A percentile compares a stretch with the other conserved stretches of the same genome.
phyloP scores from a whole-genome alignment of 768 basidiomycete genomes.

The Tylopilus sp. region DNA sequence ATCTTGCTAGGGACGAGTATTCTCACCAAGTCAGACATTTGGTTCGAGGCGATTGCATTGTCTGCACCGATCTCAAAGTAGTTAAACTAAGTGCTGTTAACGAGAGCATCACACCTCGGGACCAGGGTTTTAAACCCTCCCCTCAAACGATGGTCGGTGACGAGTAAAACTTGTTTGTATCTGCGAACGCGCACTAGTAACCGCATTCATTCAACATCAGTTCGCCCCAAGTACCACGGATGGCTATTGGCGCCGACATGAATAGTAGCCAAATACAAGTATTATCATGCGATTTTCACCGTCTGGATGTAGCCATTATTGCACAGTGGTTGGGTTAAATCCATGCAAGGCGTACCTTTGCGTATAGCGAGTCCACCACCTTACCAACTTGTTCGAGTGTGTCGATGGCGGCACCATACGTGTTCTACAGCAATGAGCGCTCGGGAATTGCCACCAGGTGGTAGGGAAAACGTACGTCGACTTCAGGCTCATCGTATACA shows the following conservation, averaged over 20 bases:
- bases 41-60: no score
- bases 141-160: no score
- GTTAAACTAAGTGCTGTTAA: no score
- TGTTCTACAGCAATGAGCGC: conserved; percentile 50
- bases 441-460: conserved; percentile 2
- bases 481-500: conserved; percentile 84
- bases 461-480: conserved; percentile 60
- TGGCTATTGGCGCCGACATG: background rate
- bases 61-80: no score
- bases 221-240: no score
- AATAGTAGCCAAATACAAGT: background rate
- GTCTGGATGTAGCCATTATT: conserved; percentile 28
- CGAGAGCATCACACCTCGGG: no score
- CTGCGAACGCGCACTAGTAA: no score
- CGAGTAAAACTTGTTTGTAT: no score
- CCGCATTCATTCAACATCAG: background rate
- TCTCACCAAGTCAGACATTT: no score
- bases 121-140: no score
- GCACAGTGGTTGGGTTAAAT: background rate
- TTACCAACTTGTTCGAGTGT: conserved; percentile 89
- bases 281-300: conserved; percentile 39
- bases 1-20: no score
- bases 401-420: conserved; percentile 85
- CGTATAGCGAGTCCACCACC: conserved; percentile 92
- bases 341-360: conserved; percentile 50